These are phyloP conservation scores for Aspergillus asperescens DNA, from an alignment of 495 filamentous ascomycete genomes.

Conservation along the genomic window DNA sequence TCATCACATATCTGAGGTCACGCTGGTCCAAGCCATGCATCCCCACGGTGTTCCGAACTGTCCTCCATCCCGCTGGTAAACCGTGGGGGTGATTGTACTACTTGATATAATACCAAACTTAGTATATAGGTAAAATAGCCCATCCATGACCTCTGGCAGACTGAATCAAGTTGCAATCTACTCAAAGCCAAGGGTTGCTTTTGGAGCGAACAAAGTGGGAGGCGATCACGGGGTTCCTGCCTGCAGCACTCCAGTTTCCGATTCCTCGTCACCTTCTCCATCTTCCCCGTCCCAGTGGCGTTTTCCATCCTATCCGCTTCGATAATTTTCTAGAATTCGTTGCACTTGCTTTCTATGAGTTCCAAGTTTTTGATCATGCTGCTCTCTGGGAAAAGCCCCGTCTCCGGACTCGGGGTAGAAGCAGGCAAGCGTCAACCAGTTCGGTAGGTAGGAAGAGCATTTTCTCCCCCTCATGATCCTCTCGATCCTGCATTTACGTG, in stretches of 20 bases:
- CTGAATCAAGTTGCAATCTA: not conserved
- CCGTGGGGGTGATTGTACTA: not conserved
- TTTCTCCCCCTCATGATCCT: not conserved
- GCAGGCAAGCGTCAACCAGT: not conserved
- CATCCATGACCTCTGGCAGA: not conserved
- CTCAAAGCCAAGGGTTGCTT: constrained; percentile 1
- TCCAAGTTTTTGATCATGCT: constrained; percentile 3
- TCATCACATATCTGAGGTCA: not conserved
- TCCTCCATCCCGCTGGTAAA: not conserved
- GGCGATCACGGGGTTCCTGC: constrained; percentile 13
- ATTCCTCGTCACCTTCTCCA: constrained; percentile 8
- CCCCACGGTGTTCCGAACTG: not conserved
- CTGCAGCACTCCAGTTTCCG: not conserved
- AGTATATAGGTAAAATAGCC: not conserved
- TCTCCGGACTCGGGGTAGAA: not conserved
- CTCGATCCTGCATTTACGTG: constrained; percentile 8
- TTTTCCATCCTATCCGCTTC: constrained; percentile 10
- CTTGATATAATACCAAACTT: not conserved
- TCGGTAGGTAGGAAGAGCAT: not conserved
- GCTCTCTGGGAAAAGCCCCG: not conserved
- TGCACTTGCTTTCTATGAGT: not conserved
- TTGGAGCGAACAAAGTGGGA: not conserved
- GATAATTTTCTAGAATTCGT: not conserved
- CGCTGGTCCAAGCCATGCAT: not conserved
- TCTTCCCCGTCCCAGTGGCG: constrained; percentile 10